Evolutionary conservation across 108 stramenopile species (phyloP).

Genomic region (Stephanodiscus minutulus): DNA sequence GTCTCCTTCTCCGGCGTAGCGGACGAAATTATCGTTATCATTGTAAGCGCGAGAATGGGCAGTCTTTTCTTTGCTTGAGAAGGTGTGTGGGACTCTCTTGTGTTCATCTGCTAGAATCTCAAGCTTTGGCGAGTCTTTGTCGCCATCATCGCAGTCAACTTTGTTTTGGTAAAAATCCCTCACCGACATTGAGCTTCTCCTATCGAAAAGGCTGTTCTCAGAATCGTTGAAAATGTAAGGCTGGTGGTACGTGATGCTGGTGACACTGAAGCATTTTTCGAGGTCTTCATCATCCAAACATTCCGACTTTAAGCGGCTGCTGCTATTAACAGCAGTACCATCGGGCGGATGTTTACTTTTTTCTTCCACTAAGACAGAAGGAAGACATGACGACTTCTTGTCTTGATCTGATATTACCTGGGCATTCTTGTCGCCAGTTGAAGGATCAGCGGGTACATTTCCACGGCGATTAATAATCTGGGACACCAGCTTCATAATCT

Average conservation of each 20-base stretch:
- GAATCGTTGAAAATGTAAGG: constrained; percentile 1
- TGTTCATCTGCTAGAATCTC: constrained; percentile 12
- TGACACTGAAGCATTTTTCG: not conserved
- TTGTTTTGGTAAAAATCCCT: not conserved
- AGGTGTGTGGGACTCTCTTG: not conserved
- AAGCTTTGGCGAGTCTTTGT: constrained; percentile 1
- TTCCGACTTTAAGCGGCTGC: not conserved
- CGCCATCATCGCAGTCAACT: not conserved
- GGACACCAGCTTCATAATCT: constrained; percentile 33
- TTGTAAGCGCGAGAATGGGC: not conserved
- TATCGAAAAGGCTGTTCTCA: constrained; percentile 9
- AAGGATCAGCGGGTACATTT: not conserved
- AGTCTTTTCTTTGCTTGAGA: not conserved
- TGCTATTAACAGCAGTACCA: not conserved
- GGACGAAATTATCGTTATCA: not conserved
- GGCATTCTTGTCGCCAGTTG: not conserved
- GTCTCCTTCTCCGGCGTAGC: not conserved
- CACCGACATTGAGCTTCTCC: not conserved
- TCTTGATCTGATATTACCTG: not conserved
- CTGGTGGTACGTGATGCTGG: not conserved
- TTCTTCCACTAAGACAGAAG: not conserved
- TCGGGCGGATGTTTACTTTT: not conserved
- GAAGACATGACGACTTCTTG: not conserved
- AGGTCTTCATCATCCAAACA: not conserved
- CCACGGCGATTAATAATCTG: not conserved